phyloP scores from a whole-genome alignment of 1,139 yeast species.

The Eremothecium sinecaudum region DNA sequence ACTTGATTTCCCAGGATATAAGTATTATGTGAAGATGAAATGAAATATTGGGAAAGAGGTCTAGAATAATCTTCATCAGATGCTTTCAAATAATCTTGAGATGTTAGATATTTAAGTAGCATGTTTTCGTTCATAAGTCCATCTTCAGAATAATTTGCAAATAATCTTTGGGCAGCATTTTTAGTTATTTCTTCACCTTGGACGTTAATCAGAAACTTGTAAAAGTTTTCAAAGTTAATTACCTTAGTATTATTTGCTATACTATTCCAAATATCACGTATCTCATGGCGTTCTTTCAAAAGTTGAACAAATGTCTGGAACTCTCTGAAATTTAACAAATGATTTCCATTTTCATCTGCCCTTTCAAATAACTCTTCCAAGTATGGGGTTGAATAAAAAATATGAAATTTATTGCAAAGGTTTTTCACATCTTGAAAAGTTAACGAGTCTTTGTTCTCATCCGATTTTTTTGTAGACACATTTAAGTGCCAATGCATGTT shows the following conservation, averaged over 20 bases:
- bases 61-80: constrained; percentile 42
- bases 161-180: constrained; percentile 33
- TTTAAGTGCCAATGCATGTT: constrained; percentile 48
- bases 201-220: constrained; percentile 37
- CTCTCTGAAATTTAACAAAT: constrained; percentile 52
- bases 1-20: constrained; percentile 81
- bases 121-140: constrained; percentile 21
- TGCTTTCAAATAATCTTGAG: constrained; percentile 34
- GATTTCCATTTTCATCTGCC: constrained; percentile 40
- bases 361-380: constrained; percentile 38
- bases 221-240: constrained; percentile 36
- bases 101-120: constrained; percentile 34
- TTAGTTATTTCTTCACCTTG: constrained; percentile 43
- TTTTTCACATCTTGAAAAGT: constrained; percentile 58
- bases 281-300: constrained; percentile 43
- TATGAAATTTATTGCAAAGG: constrained; percentile 58
- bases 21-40: constrained; percentile 92
- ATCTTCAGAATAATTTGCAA: constrained; percentile 36
- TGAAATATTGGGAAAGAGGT: constrained; percentile 78
- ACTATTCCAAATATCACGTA: constrained; percentile 35
- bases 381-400: constrained; percentile 44
- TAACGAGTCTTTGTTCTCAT: constrained; percentile 37
- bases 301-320: constrained; percentile 62
- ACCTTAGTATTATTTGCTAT: constrained; percentile 7
- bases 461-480: constrained; percentile 34